Base-by-base conservation (phyloP, 768 basidiomycete species). In the Leccinum sublutescens region DNA sequence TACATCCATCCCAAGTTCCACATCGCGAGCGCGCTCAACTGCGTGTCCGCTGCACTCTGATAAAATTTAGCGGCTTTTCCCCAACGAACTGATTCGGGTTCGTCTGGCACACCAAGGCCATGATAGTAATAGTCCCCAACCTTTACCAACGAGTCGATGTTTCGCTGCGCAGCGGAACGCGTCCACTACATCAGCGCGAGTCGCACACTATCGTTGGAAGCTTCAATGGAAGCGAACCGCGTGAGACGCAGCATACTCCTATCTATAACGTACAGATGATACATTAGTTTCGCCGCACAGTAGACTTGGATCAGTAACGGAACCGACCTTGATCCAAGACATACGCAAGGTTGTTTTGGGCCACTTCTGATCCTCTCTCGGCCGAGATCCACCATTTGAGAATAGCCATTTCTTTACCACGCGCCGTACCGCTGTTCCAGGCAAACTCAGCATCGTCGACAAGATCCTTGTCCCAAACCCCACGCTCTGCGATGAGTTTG, bases 1-100 rank as follows among this genome's bases (percentile, higher is more conserved):
- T 98, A 98, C 97, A 98, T 98, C 92, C 93, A 98, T 2, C 96
- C 97, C 11, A 98, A 76, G 68, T 97, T 97, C 94, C 94, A 98
- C 87, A 97, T 93, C 1, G 97, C 95, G 62, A 98, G 79, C 1
- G 96, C 94, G 65, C 94, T 97, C 66, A 89, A 65, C 61, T 95
- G 92, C 3, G 93, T 95, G 63, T 95, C 93, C 2, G 92, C 93
- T 5, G 97, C 97, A 31, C 91, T 89, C 69, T 92, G 94, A 68
- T 99, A 99, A 70, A 92, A 98, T 27, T 88, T 85, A 1, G 91
- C 95, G 0, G 97, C 97, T 65, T 94, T 94, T 71, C 96, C 95
- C 71, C 86, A 85, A 17, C 91, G 83, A 19, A 78, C 68, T 1
- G 77, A 66, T 64, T 88, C 84, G 2, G 86, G 82, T 57, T 87